phyloP scores from a whole-genome alignment of 169 alveolate species.

The Plasmodium chabaudi region DNA sequence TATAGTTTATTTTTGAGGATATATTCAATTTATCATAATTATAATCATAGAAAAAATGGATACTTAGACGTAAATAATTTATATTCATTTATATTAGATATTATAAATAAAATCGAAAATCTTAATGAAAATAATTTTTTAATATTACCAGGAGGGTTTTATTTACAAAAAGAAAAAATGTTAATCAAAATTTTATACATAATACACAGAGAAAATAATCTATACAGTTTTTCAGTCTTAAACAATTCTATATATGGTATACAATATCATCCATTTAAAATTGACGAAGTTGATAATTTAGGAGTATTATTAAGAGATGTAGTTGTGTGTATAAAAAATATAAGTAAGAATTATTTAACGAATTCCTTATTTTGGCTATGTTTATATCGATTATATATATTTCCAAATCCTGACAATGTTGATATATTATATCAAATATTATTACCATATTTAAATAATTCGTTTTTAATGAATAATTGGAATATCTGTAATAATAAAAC shows the following conservation, averaged over 20 bases:
- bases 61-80: conserved; percentile 62
- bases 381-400: conserved; percentile 83
- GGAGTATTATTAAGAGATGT: conserved; percentile 84
- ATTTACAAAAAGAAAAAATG: conserved; percentile 72
- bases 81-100: conserved; percentile 58
- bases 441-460: conserved; percentile 86
- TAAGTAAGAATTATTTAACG: conserved; percentile 80
- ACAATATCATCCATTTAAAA: conserved; percentile 84
- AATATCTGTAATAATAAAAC: conserved; percentile 68
- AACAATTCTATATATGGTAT: conserved; percentile 72
- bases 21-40: conserved; percentile 66
- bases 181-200: conserved; percentile 66
- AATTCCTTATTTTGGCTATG: conserved; percentile 89
- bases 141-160: conserved; percentile 73
- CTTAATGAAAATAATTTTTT: conserved; percentile 70
- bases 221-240: conserved; percentile 65
- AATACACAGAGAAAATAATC: conserved; percentile 62
- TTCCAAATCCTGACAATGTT: conserved; percentile 84
- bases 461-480: conserved; percentile 85
- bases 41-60: conserved; percentile 76
- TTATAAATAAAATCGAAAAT: conserved; percentile 67
- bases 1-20: conserved; percentile 70
- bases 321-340: conserved; percentile 82
- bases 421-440: conserved; percentile 87
- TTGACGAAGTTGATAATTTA: conserved; percentile 78